Percentiles rank a stretch among this genome's conserved stretches.
Conservation (phyloP, 2,329 filamentous ascomycete species). For the Xylaria sp. region DNA sequence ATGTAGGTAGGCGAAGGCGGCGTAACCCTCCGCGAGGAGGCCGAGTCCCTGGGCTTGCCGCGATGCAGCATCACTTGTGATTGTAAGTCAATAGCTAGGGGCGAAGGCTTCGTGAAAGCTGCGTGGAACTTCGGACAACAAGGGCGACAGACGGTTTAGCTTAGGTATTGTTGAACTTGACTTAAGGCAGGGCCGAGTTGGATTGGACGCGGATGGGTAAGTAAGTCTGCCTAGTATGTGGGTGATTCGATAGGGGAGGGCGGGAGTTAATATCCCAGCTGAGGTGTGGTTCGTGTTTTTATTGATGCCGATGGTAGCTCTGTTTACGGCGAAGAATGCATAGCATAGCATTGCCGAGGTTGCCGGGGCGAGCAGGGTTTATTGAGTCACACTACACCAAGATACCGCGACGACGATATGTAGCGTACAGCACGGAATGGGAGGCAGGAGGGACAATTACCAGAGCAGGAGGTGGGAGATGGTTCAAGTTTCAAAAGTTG, state of each 20-base stretch:
- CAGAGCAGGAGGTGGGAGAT: slow-evolving; percentile 2
- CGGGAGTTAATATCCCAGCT: background rate
- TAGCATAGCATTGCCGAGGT: slow-evolving; percentile 15
- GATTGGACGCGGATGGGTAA: background rate
- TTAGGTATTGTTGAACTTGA: slow-evolving; percentile 13
- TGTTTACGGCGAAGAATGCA: slow-evolving; percentile 29
- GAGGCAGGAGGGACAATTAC: background rate
- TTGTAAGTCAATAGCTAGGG: background rate
- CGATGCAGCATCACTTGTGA: slow-evolving; percentile 42
- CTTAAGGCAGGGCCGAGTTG: background rate
- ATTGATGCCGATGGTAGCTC: slow-evolving; percentile 23
- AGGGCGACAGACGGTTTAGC: background rate
- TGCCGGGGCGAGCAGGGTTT: slow-evolving; percentile 22
- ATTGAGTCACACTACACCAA: background rate
- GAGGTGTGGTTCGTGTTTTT: slow-evolving; percentile 7
- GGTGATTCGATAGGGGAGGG: background rate
- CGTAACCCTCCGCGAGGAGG: slow-evolving; percentile 62
- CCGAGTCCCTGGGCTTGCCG: slow-evolving; percentile 50
- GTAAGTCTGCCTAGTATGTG: background rate
- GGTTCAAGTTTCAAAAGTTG: slow-evolving; percentile 32
- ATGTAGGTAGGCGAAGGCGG: slow-evolving; percentile 73
- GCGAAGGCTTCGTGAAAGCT: background rate
- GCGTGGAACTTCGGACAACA: background rate
- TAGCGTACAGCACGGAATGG: background rate
- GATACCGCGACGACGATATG: background rate